Conservation (phyloP, 306 rosid species). For the Abrus precatorius region DNA sequence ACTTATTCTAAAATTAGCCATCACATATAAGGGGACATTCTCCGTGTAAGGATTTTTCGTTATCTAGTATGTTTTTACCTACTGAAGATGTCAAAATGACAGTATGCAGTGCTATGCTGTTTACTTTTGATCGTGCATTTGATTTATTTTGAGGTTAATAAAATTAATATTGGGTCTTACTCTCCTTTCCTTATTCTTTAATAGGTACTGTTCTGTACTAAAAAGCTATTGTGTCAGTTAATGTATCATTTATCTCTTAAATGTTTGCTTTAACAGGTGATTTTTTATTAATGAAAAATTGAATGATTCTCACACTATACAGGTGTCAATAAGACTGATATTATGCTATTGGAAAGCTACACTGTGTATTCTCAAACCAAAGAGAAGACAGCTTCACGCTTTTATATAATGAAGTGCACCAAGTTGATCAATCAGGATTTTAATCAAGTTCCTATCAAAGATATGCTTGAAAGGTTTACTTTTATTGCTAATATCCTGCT, state of each 20-base stretch:
- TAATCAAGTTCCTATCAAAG: constrained; percentile 62
- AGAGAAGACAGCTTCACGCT: constrained; percentile 69
- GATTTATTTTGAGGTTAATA: constrained; percentile 24
- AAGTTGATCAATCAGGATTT: constrained; percentile 43
- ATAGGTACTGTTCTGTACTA: constrained; percentile 3
- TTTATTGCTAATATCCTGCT: constrained; percentile 11
- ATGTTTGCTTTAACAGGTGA: constrained; percentile 5
- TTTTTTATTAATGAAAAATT: constrained; percentile 35
- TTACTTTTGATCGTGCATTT: background rate
- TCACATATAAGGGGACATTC: constrained; percentile 8
- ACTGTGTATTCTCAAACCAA: constrained; percentile 70
- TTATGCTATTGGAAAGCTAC: constrained; percentile 64
- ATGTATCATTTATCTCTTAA: constrained; percentile 30
- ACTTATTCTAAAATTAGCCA: constrained; percentile 24
- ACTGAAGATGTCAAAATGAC: constrained; percentile 28
- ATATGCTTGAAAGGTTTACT: constrained; percentile 68
- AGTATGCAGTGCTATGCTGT: background rate
- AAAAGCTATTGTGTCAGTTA: constrained; percentile 28
- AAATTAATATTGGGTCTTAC: constrained; percentile 1
- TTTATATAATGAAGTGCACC: constrained; percentile 72
- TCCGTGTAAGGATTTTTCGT: constrained; percentile 8
- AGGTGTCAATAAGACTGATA: constrained; percentile 68
- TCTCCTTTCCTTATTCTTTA: background rate
- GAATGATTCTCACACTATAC: constrained; percentile 44
- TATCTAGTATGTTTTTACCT: constrained; percentile 8